Evolutionary conservation across 108 stramenopile species (phyloP), one percentile per base, ranked within the genome.

Genomic region (Aurantiochytrium sp.): DNA sequence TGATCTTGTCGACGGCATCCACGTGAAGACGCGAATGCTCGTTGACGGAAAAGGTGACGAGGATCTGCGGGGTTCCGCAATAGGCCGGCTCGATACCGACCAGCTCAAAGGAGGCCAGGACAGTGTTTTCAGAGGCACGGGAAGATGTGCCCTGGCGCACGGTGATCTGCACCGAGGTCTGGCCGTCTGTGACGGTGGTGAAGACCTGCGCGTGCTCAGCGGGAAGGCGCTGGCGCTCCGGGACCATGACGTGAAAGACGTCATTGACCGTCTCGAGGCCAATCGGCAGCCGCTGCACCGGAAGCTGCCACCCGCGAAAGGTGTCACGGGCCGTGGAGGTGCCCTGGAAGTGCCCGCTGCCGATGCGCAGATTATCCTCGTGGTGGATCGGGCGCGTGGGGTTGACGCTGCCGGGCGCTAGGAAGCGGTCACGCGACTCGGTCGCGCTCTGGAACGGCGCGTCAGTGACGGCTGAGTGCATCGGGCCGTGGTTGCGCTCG

Each of bases 181-280:
- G 73, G 30, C 45, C 45, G 30, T 81, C 73, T 22, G 73, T 81
- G 73, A 81, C 73, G 17, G 73, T 81, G 17, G 73, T 81, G 24
- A 81, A 81, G 42, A 81, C 45, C 45, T 81, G 73, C 12, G 42
- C n/a, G 39, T 48, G 45, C 73, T 81, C 42, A 21, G 73, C 45
- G 32, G 73, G 73, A 30, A 81, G 45, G 19, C 45, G 73, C 73
- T 48, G 39, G 27, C 45, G 73, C 45, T 81, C 27, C 21, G 73
- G 73, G 1, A 81, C 32, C 73, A 81, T 81, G 6, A 48, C 45
- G 39, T 48, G 45, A 24, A 81, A 81, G 32, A 27, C 30, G 24
- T 81, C 73, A 48, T 81, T 81, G 1, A 81, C 73, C 10, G 73
- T 81, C 73, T 81, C 73, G 42, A 81, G 73, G 8, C 73, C 73